phyloP scores from a whole-genome alignment of 2,329 filamentous ascomycete species.

The Pseudogymnoascus sp. region DNA sequence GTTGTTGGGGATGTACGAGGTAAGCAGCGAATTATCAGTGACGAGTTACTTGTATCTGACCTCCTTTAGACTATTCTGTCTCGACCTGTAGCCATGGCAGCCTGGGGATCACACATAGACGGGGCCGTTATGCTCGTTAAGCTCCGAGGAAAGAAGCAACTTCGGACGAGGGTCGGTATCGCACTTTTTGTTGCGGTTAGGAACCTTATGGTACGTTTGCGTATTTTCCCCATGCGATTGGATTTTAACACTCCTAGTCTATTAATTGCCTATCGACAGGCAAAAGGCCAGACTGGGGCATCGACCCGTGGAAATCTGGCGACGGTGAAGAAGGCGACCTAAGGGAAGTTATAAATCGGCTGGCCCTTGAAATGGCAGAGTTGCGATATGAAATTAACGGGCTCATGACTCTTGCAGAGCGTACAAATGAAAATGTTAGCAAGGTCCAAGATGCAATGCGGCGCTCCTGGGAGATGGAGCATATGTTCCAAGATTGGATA shows the following conservation, averaged over 20 bases:
- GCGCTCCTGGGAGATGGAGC: slow-evolving; percentile 43
- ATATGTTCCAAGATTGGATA: slow-evolving; percentile 44
- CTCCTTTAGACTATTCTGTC: slow-evolving; percentile 38
- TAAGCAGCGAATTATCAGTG: slow-evolving; percentile 20
- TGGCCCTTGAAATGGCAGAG: slow-evolving; percentile 47
- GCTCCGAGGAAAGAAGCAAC: slow-evolving; percentile 46
- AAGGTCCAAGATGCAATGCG: slow-evolving; percentile 44
- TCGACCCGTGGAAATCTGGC: slow-evolving; percentile 51
- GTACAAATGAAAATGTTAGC: slow-evolving; percentile 42
- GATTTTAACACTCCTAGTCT: slow-evolving; percentile 40
- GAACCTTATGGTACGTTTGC: slow-evolving; percentile 45
- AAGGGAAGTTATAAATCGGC: slow-evolving; percentile 35
- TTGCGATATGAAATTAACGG: slow-evolving; percentile 46
- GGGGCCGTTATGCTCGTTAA: slow-evolving; percentile 54
- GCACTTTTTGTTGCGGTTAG: slow-evolving; percentile 51
- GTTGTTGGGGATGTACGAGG: slow-evolving; percentile 51
- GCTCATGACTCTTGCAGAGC: slow-evolving; percentile 38
- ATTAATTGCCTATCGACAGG: slow-evolving; percentile 48
- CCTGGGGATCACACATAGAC: slow-evolving; percentile 56
- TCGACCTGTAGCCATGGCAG: slow-evolving; percentile 44
- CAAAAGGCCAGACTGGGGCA: slow-evolving; percentile 43
- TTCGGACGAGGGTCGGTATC: slow-evolving; percentile 44
- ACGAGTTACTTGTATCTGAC: slow-evolving; percentile 12
- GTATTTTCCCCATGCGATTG: neutral
- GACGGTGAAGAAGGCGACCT: slow-evolving; percentile 39